A percentile compares a stretch with the other conserved stretches of the same genome.
phyloP scores from a whole-genome alignment of 148 eudicot genomes.

The Persicaria maculosa region DNA sequence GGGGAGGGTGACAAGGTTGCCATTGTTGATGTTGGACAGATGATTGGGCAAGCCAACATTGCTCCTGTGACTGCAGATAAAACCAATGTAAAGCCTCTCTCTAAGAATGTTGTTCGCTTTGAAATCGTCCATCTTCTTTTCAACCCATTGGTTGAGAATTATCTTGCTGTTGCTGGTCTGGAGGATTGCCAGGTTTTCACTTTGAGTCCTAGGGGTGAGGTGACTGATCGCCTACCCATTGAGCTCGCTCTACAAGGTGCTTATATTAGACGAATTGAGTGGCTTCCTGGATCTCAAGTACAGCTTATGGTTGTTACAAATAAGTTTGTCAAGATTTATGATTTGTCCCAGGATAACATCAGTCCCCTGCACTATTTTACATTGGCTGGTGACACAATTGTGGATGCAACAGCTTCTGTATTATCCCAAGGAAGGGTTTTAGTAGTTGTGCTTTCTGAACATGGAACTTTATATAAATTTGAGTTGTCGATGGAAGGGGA shows the following conservation, averaged over 20 bases:
- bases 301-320: conserved; percentile 97
- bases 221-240: conserved; percentile 88
- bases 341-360: conserved; percentile 92
- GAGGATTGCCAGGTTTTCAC: conserved; percentile 99
- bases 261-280: conserved; percentile 85
- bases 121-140: conserved; percentile 94
- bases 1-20: conserved; percentile 99
- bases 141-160: conserved; percentile 84
- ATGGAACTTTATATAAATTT: conserved; percentile 74
- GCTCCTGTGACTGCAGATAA: conserved; percentile 97
- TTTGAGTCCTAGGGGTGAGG: conserved; percentile 95
- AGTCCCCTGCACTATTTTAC: conserved; percentile 94
- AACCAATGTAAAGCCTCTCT: conserved; percentile 94
- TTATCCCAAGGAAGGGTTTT: conserved; percentile 71
- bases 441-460: conserved; percentile 78
- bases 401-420: conserved; percentile 70
- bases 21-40: conserved; percentile 96
- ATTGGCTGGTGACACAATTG: conserved; percentile 65
- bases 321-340: conserved; percentile 92
- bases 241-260: conserved; percentile 99
- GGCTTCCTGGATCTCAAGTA: conserved; percentile 98
- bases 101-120: conserved; percentile 92
- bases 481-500: conserved; percentile 69
- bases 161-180: conserved; percentile 94
- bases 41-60: conserved; percentile 95